Evolutionary conservation across 2,329 filamentous ascomycete species (phyloP).

Genomic region (Botryotinia convoluta): DNA sequence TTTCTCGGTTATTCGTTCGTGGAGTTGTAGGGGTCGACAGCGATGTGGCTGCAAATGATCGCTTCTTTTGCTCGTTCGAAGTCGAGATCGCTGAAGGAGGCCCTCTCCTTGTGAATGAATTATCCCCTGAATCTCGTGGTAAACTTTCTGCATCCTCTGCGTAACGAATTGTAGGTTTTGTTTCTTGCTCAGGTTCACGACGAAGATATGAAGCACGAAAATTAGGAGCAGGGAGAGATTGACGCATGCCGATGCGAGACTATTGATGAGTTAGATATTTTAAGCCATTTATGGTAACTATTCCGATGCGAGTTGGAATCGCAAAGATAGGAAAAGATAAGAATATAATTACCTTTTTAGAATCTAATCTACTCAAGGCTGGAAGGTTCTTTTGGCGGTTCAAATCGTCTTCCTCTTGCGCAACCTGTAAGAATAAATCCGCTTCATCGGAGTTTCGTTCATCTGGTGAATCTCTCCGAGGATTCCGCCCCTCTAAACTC

Average conservation of each 20-base stretch:
- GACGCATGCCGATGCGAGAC: slow-evolving; percentile 34
- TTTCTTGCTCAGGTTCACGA: slow-evolving; percentile 35
- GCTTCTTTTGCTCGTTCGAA: slow-evolving; percentile 31
- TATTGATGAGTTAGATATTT: slow-evolving; percentile 25
- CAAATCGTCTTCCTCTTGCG: slow-evolving; percentile 35
- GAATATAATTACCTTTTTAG: slow-evolving; percentile 31
- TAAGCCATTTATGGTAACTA: neutral
- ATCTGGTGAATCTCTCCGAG: slow-evolving; percentile 26
- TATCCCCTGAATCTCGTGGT: slow-evolving; percentile 33
- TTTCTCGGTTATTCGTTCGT: slow-evolving; percentile 30
- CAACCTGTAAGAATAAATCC: slow-evolving; percentile 37
- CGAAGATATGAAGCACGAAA: slow-evolving; percentile 29
- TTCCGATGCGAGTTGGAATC: neutral
- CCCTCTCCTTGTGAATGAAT: slow-evolving; percentile 29
- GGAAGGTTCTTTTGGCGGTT: slow-evolving; percentile 23
- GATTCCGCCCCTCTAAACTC: slow-evolving; percentile 31
- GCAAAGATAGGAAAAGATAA: neutral
- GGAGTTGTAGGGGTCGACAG: slow-evolving; percentile 36
- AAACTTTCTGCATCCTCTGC: slow-evolving; percentile 32
- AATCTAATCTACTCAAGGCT: slow-evolving; percentile 26
- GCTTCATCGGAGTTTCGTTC: slow-evolving; percentile 37
- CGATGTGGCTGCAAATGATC: slow-evolving; percentile 29
- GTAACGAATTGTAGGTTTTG: slow-evolving; percentile 24
- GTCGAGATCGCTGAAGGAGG: slow-evolving; percentile 16
- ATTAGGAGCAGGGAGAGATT: slow-evolving; percentile 31